phyloP scores from a whole-genome alignment of 2,329 filamentous ascomycete species.

The Rutstroemia sp. region DNA sequence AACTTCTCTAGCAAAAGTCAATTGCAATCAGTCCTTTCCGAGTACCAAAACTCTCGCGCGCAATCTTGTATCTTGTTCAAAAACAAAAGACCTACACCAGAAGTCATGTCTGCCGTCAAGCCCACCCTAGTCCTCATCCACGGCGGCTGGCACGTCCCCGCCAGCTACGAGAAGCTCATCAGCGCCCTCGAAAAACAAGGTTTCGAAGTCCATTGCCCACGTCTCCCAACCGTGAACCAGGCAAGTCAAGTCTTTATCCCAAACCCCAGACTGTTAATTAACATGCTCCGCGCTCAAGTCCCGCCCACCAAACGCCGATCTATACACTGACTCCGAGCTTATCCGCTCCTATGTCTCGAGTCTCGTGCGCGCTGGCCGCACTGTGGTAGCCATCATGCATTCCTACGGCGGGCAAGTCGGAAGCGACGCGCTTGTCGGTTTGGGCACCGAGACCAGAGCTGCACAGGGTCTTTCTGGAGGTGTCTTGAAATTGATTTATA shows the following conservation, averaged over 20 bases:
- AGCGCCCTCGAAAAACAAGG: constrained; percentile 1
- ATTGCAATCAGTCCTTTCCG: no score
- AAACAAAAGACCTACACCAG: no score
- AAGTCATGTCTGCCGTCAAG: background rate
- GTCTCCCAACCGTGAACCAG: constrained; percentile 6
- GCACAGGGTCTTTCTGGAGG: constrained; percentile 1
- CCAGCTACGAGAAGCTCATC: constrained; percentile 9
- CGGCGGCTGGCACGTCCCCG: constrained; percentile 9
- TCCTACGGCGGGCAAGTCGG: constrained; percentile 14
- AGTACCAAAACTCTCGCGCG: no score
- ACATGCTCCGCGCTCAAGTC: background rate
- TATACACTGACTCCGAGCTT: constrained; percentile 6
- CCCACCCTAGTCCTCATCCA: constrained; percentile 8
- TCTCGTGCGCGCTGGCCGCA: constrained; percentile 1
- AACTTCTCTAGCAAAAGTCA: no score
- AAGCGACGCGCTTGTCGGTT: constrained; percentile 8
- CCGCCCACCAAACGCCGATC: constrained; percentile 10
- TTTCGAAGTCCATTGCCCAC: constrained; percentile 10
- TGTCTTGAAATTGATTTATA: constrained; percentile 6
- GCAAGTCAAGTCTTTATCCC: background rate
- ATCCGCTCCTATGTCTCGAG: constrained; percentile 5
- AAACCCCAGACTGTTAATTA: background rate
- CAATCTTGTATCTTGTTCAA: no score
- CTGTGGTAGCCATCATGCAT: constrained; percentile 9
- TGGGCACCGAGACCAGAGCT: background rate